Percentiles rank a stretch among this genome's conserved stretches.
Evolutionary conservation across 768 basidiomycete species (phyloP).

Genomic region (Leucocoprinus leucothites): DNA sequence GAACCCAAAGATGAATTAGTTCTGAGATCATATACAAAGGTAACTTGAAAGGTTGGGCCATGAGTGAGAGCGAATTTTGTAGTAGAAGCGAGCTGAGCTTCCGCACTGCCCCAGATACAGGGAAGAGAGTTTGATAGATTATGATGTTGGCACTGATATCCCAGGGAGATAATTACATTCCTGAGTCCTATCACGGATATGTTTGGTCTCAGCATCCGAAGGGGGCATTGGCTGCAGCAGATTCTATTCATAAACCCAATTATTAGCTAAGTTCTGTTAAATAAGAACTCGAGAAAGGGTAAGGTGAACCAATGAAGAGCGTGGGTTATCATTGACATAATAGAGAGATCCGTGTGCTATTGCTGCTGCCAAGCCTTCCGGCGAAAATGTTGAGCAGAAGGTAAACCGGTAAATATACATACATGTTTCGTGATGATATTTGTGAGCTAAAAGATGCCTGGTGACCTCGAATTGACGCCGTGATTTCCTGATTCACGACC

Average conservation of each 20-base stretch:
- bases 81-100: background rate
- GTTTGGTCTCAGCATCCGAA: background rate
- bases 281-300: background rate
- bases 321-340: background rate
- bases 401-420: no score
- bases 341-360: background rate
- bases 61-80: background rate
- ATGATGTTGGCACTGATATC: background rate
- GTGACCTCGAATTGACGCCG: no score
- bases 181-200: conserved; percentile 12
- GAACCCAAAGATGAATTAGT: background rate
- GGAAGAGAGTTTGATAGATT: conserved; percentile 5
- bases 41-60: background rate
- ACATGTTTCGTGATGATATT: no score
- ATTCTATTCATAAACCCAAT: conserved; percentile 5
- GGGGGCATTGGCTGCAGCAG: background rate
- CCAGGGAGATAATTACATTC: conserved; percentile 1
- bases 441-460: no score
- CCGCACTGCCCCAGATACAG: conserved; percentile 1
- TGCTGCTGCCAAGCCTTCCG: no score
- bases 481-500: background rate
- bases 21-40: background rate
- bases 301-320: background rate
- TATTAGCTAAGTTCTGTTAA: background rate
- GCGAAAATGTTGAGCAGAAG: no score